Evolutionary conservation across 345 rosid genomes (phyloP).

Genomic region (Lepidium aucheri): DNA sequence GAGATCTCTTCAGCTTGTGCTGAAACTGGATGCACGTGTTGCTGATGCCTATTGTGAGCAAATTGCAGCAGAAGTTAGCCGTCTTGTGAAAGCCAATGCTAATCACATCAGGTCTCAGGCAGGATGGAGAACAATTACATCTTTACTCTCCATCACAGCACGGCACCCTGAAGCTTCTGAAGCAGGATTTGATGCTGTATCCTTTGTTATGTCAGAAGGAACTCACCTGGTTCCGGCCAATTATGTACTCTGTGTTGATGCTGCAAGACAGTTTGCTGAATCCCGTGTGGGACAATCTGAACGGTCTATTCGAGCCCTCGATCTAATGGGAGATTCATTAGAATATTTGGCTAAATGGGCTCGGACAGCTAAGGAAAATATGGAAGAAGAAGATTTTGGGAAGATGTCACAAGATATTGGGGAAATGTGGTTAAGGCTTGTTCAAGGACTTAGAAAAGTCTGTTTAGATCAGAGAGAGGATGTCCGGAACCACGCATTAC

Average conservation of each 20-base stretch:
- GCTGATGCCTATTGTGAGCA: constrained; percentile 97
- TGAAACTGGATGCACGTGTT: constrained; percentile 97
- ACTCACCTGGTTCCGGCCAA: constrained; percentile 74
- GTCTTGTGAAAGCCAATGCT: constrained; percentile 93
- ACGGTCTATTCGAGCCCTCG: constrained; percentile 73
- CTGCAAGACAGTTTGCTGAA: constrained; percentile 95
- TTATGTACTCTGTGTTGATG: constrained; percentile 74
- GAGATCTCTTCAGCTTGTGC: constrained; percentile 90
- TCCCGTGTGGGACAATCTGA: constrained; percentile 96
- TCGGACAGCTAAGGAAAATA: constrained; percentile 56
- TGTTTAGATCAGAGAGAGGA: constrained; percentile 99
- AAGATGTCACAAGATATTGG: constrained; percentile 75
- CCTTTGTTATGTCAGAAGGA: constrained; percentile 84
- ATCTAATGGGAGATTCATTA: constrained; percentile 85
- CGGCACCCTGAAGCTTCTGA: constrained; percentile 98
- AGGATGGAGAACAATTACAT: constrained; percentile 91
- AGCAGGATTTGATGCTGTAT: constrained; percentile 79
- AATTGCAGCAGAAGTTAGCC: constrained; percentile 90
- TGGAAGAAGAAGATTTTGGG: constrained; percentile 68
- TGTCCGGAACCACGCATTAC: constrained; percentile 83
- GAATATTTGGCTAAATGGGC: constrained; percentile 74
- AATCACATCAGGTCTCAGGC: constrained; percentile 82
- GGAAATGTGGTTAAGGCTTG: constrained; percentile 97
- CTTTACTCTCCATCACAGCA: constrained; percentile 89
- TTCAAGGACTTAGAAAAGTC: constrained; percentile 91